These are phyloP conservation scores for Allium fistulosum DNA, from an alignment of 106 monocot species.

Conservation along the genomic window DNA sequence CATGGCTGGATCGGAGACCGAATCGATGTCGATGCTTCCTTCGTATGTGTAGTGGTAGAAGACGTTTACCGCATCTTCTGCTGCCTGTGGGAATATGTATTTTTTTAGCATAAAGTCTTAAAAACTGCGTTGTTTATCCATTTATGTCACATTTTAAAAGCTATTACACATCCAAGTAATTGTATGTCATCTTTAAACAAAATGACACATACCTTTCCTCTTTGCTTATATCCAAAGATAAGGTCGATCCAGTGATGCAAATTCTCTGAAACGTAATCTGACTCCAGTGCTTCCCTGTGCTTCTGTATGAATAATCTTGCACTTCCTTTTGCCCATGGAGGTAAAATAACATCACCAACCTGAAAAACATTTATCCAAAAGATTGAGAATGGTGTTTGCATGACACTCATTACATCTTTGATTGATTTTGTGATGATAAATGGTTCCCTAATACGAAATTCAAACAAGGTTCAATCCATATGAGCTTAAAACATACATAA, in stretches of 20 bases:
- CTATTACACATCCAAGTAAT: too few species aligned
- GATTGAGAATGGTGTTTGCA: too few species aligned
- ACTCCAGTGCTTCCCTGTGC: conserved; percentile 97
- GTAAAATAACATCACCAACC: conserved; percentile 91
- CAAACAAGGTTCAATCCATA: too few species aligned
- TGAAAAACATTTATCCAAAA: conserved; percentile 10
- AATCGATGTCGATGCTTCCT: conserved; percentile 92
- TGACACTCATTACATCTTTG: too few species aligned
- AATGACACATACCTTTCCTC: conserved; percentile 64
- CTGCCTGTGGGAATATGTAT: conserved; percentile 41
- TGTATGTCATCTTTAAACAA: not conserved
- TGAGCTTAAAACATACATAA: too few species aligned
- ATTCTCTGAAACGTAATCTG: conserved; percentile 97
- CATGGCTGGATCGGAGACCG: conserved; percentile 90
- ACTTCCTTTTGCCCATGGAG: conserved; percentile 94
- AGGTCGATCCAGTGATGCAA: conserved; percentile 99
- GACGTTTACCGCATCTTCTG: conserved; percentile 93
- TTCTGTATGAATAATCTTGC: conserved; percentile 86
- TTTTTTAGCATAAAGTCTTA: too few species aligned
- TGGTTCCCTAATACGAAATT: too few species aligned
- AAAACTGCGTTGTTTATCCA: too few species aligned
- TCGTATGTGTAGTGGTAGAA: conserved; percentile 99
- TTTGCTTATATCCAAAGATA: conserved; percentile 94
- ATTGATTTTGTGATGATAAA: too few species aligned
- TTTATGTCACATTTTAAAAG: too few species aligned